Base-by-base conservation (phyloP, 495 filamentous ascomycete species). In the Annulohypoxylon stygium region DNA sequence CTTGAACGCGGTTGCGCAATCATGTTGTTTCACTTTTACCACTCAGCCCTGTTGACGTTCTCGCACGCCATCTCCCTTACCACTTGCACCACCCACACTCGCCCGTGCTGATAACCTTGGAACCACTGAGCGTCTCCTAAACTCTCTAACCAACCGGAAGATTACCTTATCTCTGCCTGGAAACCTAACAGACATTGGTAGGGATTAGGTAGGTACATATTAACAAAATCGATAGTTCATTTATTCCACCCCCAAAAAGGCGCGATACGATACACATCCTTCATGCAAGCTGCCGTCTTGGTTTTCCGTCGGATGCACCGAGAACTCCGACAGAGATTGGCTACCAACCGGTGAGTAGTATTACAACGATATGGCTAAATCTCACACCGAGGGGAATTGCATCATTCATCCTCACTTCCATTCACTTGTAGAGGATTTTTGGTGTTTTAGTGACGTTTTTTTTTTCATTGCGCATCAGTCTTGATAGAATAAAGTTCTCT, bases 1-100 rank as follows among this genome's bases (percentile, higher is more conserved):
- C 61, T 74, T 62, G 71, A 74, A 61, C 65, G 61, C 50, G 41
- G 71, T 74, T 74, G 71, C 71, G 67, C 67, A 69, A 74, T 74
- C 71, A 58, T 66, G 25, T 36, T 67, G 71, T 70, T 67, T 74
- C 71, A 70, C 67, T 55, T 39, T 47, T 65, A 23, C 71, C 71
- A 74, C 71, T 62, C 71, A 69, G 66, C 71, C 58, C 54, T 41
- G 62, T 67, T 66, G 67, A 50, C 50, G 71, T 64, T 65, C 67
- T 70, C 66, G 71, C 71, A 74, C 71, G 71, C 50, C 71, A 74
- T 74, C 62, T 59, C 50, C 67, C 67, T 57, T 65, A 60, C 43
- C 43, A 20, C n/a, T 47, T 47, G 43, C 43, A 47, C 12, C 43
- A 47, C 39, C 39, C 39, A 14, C 39, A n/a, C 39, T 14, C 39